Evolutionary conservation across 495 filamentous ascomycete genomes (phyloP).

Genomic region (Letharia lupina): DNA sequence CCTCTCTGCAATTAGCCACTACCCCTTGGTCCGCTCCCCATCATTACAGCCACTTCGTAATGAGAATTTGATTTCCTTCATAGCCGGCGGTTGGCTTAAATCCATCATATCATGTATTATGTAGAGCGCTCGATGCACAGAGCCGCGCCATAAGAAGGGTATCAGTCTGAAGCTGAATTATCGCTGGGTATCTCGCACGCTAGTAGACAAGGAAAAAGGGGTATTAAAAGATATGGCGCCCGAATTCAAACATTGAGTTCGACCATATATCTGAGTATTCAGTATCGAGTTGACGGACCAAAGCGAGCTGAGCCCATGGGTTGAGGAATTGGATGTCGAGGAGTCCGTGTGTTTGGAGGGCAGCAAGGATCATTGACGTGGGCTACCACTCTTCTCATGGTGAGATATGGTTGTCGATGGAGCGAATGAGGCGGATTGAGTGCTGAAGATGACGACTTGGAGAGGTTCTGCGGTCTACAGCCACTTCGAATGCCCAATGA

Average conservation of each 20-base stretch:
- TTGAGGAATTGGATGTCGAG: not conserved
- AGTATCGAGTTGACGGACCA: not conserved
- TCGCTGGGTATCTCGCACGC: slow-evolving; percentile 19
- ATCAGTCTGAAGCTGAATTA: slow-evolving; percentile 14
- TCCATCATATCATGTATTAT: slow-evolving; percentile 2
- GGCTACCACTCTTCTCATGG: not conserved
- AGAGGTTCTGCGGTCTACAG: not conserved
- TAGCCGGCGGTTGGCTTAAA: slow-evolving; percentile 2
- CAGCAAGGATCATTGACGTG: not conserved
- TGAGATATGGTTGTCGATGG: not conserved
- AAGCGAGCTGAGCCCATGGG: not conserved
- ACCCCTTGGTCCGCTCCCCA: not conserved
- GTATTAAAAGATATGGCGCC: not conserved
- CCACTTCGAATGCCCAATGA: not conserved
- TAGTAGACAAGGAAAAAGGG: slow-evolving; percentile 9
- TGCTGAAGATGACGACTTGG: not conserved
- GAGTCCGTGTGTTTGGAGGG: not conserved
- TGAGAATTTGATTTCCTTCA: not conserved
- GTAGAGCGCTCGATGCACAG: slow-evolving; percentile 13
- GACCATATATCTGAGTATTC: not conserved
- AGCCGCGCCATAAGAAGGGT: slow-evolving; percentile 7
- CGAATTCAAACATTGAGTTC: not conserved
- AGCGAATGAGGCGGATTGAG: not conserved
- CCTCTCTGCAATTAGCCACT: not conserved
- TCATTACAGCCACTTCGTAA: not conserved